A percentile compares a stretch with the other conserved stretches of the same genome.
These are phyloP conservation scores for Globisporangium carolinianum DNA, from an alignment of 352 stramenopile genomes.

Conservation along the genomic window DNA sequence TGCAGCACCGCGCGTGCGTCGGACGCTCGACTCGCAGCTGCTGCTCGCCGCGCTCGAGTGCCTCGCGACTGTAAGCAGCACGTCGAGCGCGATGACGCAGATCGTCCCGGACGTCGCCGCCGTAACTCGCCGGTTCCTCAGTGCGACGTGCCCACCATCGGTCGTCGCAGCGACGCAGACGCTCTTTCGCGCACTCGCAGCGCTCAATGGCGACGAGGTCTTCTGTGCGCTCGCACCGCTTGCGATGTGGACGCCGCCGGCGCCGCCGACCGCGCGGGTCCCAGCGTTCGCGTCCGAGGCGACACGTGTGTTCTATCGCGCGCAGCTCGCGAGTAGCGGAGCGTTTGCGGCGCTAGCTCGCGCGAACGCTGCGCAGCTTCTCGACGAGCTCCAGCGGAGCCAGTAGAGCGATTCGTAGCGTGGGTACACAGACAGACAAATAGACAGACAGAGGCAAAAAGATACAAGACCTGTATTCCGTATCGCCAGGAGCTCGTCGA, in stretches of 20 bases:
- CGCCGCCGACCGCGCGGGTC: constrained; percentile 38
- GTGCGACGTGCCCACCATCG: constrained; percentile 18
- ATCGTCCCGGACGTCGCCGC: constrained; percentile 54
- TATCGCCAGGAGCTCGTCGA: not conserved
- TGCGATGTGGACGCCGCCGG: constrained; percentile 41
- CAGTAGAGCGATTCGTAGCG: constrained; percentile 1
- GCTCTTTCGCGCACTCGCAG: constrained; percentile 36
- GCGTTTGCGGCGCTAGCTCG: not conserved
- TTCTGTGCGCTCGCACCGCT: constrained; percentile 51
- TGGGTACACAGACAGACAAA: not conserved
- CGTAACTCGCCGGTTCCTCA: constrained; percentile 42
- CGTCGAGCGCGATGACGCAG: constrained; percentile 35
- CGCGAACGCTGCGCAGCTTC: constrained; percentile 3
- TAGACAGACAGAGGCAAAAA: not conserved
- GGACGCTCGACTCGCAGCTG: constrained; percentile 50
- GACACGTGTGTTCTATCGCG: constrained; percentile 25
- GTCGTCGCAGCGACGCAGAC: constrained; percentile 30
- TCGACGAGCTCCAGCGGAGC: constrained; percentile 8
- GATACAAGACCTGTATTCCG: no score
- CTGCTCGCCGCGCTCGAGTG: constrained; percentile 53
- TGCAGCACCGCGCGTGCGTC: constrained; percentile 13
- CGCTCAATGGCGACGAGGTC: constrained; percentile 67
- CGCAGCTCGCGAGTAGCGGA: not conserved
- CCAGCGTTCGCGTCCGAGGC: constrained; percentile 19
- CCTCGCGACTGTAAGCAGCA: constrained; percentile 36